These are phyloP conservation scores for Huntiella savannae DNA, from an alignment of 2,329 filamentous ascomycete genomes.

Conservation along the genomic window DNA sequence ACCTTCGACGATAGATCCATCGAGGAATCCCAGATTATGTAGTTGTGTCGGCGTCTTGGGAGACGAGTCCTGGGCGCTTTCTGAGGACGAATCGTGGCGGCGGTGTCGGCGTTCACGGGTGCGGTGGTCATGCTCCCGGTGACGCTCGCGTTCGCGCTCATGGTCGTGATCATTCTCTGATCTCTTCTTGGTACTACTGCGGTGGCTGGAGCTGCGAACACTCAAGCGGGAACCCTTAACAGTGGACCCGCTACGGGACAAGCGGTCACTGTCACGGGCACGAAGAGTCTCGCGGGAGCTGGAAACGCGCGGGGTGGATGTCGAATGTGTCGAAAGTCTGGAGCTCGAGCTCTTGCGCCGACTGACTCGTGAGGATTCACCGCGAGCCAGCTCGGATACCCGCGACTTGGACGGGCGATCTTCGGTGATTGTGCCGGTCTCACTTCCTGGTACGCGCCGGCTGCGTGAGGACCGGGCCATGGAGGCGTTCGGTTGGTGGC, in stretches of 20 bases:
- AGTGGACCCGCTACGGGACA: slow-evolving; percentile 13
- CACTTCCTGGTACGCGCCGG: slow-evolving; percentile 6
- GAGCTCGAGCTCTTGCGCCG: slow-evolving; percentile 31
- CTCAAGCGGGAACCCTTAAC: slow-evolving; percentile 16
- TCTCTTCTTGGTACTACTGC: slow-evolving; percentile 16
- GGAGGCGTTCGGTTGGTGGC: slow-evolving; percentile 11
- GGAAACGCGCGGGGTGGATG: slow-evolving; percentile 21
- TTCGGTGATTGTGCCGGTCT: slow-evolving; percentile 12
- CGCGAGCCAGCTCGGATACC: slow-evolving; percentile 25
- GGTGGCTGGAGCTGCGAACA: slow-evolving; percentile 6
- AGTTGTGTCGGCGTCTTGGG: slow-evolving; percentile 41
- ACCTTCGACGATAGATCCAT: slow-evolving; percentile 9
- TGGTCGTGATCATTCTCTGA: slow-evolving; percentile 26
- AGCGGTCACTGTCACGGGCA: slow-evolving; percentile 11
- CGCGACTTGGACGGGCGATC: slow-evolving; percentile 23
- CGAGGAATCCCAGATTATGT: slow-evolving; percentile 4
- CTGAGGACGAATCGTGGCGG: slow-evolving; percentile 20
- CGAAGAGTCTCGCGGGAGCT: slow-evolving; percentile 13
- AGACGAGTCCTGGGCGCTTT: slow-evolving; percentile 34
- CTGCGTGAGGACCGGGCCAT: slow-evolving; percentile 6
- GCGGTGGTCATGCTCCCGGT: slow-evolving; percentile 17
- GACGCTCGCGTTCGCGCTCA: not conserved
- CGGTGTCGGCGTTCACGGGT: slow-evolving; percentile 21
- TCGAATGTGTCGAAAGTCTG: slow-evolving; percentile 38
- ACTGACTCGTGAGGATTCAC: slow-evolving; percentile 18